Evolutionary conservation across 2,329 filamentous ascomycete genomes (phyloP).

Genomic region (Xylariaceae sp.): DNA sequence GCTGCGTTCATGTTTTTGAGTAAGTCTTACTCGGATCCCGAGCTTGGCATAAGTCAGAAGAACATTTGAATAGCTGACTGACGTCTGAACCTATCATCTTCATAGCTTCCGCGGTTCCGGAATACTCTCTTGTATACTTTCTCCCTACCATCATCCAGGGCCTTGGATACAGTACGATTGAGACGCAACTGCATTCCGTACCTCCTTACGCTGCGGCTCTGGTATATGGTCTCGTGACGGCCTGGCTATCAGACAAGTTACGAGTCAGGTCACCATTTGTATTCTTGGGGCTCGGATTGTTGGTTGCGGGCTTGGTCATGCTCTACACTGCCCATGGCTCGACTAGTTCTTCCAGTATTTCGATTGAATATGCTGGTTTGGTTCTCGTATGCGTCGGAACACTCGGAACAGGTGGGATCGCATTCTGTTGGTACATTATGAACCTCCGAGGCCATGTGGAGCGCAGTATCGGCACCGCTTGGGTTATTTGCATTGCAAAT

Average conservation of each 20-base stretch:
- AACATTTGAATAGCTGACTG: too few relatives aligned
- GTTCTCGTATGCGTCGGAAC: constrained; percentile 38
- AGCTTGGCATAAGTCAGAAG: neutral
- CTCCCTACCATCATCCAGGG: constrained; percentile 9
- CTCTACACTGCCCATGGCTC: constrained; percentile 18
- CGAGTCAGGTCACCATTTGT: constrained; percentile 24
- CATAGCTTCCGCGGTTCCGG: neutral
- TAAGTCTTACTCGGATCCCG: neutral
- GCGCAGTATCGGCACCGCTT: constrained; percentile 29
- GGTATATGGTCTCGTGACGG: neutral
- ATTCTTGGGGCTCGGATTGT: constrained; percentile 17
- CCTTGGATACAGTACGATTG: constrained; percentile 1
- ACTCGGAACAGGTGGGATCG: constrained; percentile 22
- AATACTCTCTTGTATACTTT: constrained; percentile 7
- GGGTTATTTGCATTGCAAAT: constrained; percentile 32
- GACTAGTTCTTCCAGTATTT: too few relatives aligned
- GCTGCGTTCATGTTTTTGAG: neutral
- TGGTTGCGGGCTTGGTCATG: constrained; percentile 25
- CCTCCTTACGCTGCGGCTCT: constrained; percentile 7
- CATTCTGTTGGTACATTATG: constrained; percentile 38
- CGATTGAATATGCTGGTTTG: constrained; percentile 36
- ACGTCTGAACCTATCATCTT: neutral
- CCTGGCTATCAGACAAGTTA: constrained; percentile 6
- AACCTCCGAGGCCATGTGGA: constrained; percentile 34
- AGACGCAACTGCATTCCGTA: constrained; percentile 12